Base-by-base conservation (phyloP, 495 filamentous ascomycete genomes). In the Tetracladium setigerum region DNA sequence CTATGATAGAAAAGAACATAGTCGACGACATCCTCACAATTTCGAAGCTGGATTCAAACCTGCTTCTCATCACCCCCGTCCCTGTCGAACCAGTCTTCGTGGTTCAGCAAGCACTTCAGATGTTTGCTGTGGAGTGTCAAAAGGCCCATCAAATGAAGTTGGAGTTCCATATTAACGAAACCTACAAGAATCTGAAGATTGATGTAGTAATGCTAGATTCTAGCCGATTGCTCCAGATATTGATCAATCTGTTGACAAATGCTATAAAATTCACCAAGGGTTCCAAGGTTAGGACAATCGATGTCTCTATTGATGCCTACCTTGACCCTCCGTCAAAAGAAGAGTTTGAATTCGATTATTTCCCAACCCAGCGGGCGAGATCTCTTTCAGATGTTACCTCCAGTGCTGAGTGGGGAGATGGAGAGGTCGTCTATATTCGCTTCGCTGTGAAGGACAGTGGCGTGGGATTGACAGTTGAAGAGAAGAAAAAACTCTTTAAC, bases 21-120 rank as follows among this genome's bases (percentile, higher is more conserved):
- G 80, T 89, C 2, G 82, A 88, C 55, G 85, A 89, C 58, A 82
- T 94, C 30, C 67, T 94, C 18, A 87, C 84, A 4, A 78, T 89
- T 19, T 89, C 85, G 2, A 94, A 92, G 54, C 69, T 95, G n/a
- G 87, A 94, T 50, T 86, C 85, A 2, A 81, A 83, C 18, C 72
- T 90, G 52, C 65, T 94, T 6, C 72, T 84, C 9, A 79, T 94
- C 11, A 80, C 83, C 6, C 87, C 86, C 2, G 78, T 84, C n/a
- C 76, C 82, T 49, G 76, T 82, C 5, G 79, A 86, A 58, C 87
- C 88, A 2, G 63, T 81, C 41, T 60, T 65, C 13, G 76, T 89
- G 18, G 73, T 88, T 2, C 70, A 81, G 49, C 71, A 74, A 7
- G 77, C 84, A 15, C 5, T 89, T 27, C 83, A 82, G 58, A 91